phyloP scores from a whole-genome alignment of 2,329 filamentous ascomycete genomes.

The Nakataea oryzae region DNA sequence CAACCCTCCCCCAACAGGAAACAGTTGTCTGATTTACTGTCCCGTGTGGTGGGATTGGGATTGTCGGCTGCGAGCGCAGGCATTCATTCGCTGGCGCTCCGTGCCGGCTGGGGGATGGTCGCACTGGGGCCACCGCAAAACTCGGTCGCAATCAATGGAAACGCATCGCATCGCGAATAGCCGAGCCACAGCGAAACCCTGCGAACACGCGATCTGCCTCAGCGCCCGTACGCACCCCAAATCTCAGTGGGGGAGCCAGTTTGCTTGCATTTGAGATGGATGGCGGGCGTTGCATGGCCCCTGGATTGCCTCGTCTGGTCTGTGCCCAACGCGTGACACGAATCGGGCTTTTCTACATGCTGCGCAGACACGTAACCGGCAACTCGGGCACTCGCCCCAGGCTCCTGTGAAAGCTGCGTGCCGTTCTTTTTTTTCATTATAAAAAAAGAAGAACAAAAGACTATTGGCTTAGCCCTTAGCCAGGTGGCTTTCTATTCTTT shows the following conservation, averaged over 20 bases:
- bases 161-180: not conserved
- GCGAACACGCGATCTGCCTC: not conserved
- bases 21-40: not conserved
- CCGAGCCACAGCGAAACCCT: not conserved
- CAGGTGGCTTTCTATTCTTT: too few relatives aligned
- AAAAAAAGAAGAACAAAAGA: too few relatives aligned
- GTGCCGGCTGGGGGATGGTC: not conserved
- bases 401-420: too few relatives aligned
- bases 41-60: too few relatives aligned
- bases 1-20: not conserved
- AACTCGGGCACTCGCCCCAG: too few relatives aligned
- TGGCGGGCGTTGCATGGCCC: too few relatives aligned
- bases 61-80: not conserved
- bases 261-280: not conserved
- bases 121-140: not conserved
- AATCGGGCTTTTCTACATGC: not conserved
- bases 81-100: slow-evolving; percentile 18
- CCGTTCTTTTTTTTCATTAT: too few relatives aligned
- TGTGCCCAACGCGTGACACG: not conserved
- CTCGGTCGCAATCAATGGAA: too few relatives aligned
- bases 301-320: not conserved
- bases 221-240: not conserved
- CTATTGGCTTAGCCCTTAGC: too few relatives aligned
- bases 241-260: not conserved
- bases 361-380: too few relatives aligned